Evolutionary conservation across 306 rosid species (phyloP).

Genomic region (Cucumis hystrix): DNA sequence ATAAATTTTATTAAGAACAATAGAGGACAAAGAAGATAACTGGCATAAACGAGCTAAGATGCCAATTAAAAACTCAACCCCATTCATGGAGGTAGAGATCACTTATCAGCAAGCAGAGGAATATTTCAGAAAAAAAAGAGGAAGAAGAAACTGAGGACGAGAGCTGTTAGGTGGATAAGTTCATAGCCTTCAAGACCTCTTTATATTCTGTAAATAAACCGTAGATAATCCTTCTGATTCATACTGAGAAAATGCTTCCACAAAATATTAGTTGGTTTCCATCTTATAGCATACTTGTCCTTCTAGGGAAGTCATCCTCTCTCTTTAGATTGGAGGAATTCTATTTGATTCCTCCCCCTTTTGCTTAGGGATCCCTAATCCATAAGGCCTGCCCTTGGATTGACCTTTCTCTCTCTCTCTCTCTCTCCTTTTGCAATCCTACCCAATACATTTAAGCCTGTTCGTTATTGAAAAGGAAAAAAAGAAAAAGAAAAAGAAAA

Average conservation of each 20-base stretch:
- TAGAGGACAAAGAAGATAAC: not conserved
- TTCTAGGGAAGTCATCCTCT: not conserved
- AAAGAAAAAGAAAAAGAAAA: not conserved
- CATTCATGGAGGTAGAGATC: not conserved
- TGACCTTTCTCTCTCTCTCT: not conserved
- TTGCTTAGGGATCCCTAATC: not conserved
- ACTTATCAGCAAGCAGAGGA: not conserved
- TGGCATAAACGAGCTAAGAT: not conserved
- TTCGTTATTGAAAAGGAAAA: not conserved
- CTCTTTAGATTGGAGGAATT: not conserved
- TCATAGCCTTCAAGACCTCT: not conserved
- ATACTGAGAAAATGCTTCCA: not conserved
- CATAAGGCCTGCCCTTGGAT: not conserved
- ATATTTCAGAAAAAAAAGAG: not conserved
- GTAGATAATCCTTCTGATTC: not conserved
- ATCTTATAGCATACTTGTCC: not conserved
- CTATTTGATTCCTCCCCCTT: not conserved
- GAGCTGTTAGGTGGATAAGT: not conserved
- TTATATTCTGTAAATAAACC: not conserved
- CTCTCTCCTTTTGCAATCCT: not conserved
- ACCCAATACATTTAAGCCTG: not conserved
- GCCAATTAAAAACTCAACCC: not conserved
- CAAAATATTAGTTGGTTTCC: not conserved
- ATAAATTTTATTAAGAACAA: not conserved
- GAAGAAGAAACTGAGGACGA: not conserved